Evolutionary conservation across 768 basidiomycete genomes (phyloP).

Genomic region (Tubosaeta sp.): DNA sequence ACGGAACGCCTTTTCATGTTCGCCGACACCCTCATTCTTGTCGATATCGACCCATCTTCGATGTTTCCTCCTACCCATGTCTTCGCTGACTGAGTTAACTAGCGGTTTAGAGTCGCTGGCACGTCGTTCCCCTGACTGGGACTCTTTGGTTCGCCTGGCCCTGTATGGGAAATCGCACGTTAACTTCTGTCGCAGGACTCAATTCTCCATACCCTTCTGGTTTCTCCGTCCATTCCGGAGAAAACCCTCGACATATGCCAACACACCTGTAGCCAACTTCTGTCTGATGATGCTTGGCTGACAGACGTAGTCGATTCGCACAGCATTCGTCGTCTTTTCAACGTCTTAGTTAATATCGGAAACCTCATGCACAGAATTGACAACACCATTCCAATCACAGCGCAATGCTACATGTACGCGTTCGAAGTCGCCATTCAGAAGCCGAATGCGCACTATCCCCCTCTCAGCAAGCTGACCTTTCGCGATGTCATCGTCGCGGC

Average conservation of each 20-base stretch:
- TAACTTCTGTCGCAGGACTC: constrained; percentile 23
- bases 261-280: constrained; percentile 31
- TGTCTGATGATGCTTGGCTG: constrained; percentile 24
- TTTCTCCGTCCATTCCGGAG: constrained; percentile 28
- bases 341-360: constrained; percentile 40
- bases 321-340: constrained; percentile 42
- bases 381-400: constrained; percentile 26
- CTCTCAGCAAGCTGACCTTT: constrained; percentile 25
- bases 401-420: constrained; percentile 38
- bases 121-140: constrained; percentile 29
- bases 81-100: constrained; percentile 25
- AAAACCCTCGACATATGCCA: constrained; percentile 29
- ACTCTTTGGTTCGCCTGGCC: constrained; percentile 25
- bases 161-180: not conserved
- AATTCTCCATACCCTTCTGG: constrained; percentile 21
- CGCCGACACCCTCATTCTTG: constrained; percentile 16
- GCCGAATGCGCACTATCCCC: constrained; percentile 16
- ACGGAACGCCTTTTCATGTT: constrained; percentile 27
- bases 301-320: constrained; percentile 21
- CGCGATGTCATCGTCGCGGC: constrained; percentile 38
- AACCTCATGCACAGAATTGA: constrained; percentile 32
- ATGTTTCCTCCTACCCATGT: constrained; percentile 22
- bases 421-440: constrained; percentile 40
- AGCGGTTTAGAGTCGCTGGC: constrained; percentile 21
- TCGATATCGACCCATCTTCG: constrained; percentile 5